Conservation (phyloP, 2,329 filamentous ascomycete species). For the Tolypocladium endophyticum region DNA sequence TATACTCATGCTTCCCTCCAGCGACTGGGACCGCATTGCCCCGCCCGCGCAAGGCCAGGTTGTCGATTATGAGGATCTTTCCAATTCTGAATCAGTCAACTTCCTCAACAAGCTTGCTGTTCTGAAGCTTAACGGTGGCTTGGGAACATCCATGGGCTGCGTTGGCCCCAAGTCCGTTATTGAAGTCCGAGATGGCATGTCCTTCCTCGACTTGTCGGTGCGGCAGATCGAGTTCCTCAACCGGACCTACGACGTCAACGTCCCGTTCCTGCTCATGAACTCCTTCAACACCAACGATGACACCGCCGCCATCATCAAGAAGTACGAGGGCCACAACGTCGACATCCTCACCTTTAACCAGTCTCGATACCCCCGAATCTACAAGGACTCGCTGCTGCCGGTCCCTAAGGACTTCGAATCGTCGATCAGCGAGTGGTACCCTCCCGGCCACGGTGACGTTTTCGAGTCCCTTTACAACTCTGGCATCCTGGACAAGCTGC, state of each 20-base stretch:
- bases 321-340: conserved; percentile 99
- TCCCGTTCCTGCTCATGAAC: conserved; percentile 99
- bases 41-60: conserved; percentile 91
- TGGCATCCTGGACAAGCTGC: conserved; percentile 90
- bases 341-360: conserved; percentile 99
- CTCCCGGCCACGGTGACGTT: conserved; percentile 96
- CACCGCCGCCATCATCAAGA: conserved; percentile 99
- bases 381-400: conserved; percentile 95
- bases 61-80: conserved; percentile 83
- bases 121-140: conserved; percentile 97
- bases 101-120: conserved; percentile 97
- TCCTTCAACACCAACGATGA: conserved; percentile 99
- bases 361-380: conserved; percentile 93
- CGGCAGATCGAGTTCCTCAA: conserved; percentile 99
- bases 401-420: conserved; percentile 85
- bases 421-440: conserved; percentile 93
- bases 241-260: conserved; percentile 93
- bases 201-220: conserved; percentile 96
- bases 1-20: conserved; percentile 26
- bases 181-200: conserved; percentile 99
- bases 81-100: conserved; percentile 80
- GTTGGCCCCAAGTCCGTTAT: conserved; percentile 99
- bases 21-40: conserved; percentile 93
- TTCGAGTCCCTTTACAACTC: conserved; percentile 99
- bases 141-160: conserved; percentile 99